phyloP scores from a whole-genome alignment of 768 basidiomycete species.

The Lentinula detonsa region DNA sequence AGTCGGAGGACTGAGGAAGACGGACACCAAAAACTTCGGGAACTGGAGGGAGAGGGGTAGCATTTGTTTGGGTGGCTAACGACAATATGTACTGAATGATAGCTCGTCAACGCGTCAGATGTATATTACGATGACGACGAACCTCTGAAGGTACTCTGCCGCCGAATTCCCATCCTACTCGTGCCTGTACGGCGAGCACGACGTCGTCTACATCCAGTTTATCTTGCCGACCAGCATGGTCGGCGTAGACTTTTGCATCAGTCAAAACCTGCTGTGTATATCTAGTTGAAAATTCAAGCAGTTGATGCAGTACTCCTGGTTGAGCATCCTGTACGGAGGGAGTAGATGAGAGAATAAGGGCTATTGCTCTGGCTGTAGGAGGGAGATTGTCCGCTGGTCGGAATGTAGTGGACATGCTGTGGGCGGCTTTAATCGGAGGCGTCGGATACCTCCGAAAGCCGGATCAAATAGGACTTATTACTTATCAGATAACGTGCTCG shows the following conservation, averaged over 20 bases:
- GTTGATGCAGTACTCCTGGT: conserved; percentile 79
- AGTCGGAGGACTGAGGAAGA: conserved; percentile 63
- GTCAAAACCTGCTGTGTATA: conserved; percentile 80
- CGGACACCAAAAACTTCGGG: conserved; percentile 86
- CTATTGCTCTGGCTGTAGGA: conserved; percentile 81
- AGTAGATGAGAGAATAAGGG: conserved; percentile 75
- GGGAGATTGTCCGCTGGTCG: conserved; percentile 64
- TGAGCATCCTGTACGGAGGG: conserved; percentile 84
- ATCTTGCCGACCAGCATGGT: conserved; percentile 73
- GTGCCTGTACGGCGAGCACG: conserved; percentile 75
- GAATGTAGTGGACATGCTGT: conserved; percentile 25
- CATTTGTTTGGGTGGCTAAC: conserved; percentile 78
- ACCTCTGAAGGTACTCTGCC: conserved; percentile 89
- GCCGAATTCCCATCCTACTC: conserved; percentile 91
- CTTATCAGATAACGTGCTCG: not conserved
- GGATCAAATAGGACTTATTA: not conserved
- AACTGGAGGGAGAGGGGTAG: conserved; percentile 74
- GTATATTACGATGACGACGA: not conserved
- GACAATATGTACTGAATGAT: conserved; percentile 62
- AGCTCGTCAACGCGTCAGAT: not conserved
- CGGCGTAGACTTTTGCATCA: conserved; percentile 83
- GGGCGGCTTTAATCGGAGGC: not conserved
- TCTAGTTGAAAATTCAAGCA: conserved; percentile 81
- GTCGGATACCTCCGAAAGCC: not conserved
- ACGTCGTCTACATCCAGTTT: conserved; percentile 84